phyloP scores from a whole-genome alignment of 2,329 filamentous ascomycete species.

The Botryotinia globosa region DNA sequence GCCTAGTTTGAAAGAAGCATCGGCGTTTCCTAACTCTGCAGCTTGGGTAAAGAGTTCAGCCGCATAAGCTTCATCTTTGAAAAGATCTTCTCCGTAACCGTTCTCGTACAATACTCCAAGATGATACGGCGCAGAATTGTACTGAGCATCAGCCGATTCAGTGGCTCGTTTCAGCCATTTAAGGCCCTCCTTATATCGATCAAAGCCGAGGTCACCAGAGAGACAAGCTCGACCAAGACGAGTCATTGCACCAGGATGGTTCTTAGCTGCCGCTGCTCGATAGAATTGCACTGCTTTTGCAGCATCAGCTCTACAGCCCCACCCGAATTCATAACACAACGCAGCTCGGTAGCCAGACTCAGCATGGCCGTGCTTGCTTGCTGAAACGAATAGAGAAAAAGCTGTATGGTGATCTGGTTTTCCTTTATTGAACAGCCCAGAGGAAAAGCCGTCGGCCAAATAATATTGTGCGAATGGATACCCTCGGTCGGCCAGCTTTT shows the following conservation, averaged over 20 bases:
- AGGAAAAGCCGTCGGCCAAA: conserved; percentile 88
- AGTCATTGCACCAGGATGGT: conserved; percentile 92
- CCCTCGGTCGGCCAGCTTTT: conserved; percentile 78
- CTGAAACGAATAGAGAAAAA: conserved; percentile 87
- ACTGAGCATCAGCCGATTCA: conserved; percentile 85
- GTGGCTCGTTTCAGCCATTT: conserved; percentile 95
- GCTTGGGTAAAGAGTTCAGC: conserved; percentile 93
- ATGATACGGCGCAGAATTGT: conserved; percentile 90
- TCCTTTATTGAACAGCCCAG: conserved; percentile 91
- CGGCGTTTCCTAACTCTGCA: conserved; percentile 83
- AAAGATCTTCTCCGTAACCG: conserved; percentile 92
- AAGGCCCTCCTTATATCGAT: conserved; percentile 83
- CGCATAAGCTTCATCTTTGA: conserved; percentile 85
- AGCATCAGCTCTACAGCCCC: conserved; percentile 88
- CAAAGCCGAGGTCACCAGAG: conserved; percentile 80
- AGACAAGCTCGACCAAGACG: conserved; percentile 88
- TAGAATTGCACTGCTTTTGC: conserved; percentile 93
- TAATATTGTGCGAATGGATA: conserved; percentile 99
- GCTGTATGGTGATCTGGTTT: conserved; percentile 89
- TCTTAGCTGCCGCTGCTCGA: conserved; percentile 84
- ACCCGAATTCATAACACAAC: conserved; percentile 96
- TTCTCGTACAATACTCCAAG: conserved; percentile 84
- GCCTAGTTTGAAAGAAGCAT: conserved; percentile 86
- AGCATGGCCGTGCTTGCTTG: conserved; percentile 94
- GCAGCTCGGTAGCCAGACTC: conserved; percentile 93